Percentiles rank a stretch among this genome's conserved stretches.
These are phyloP conservation scores for Hanseniaspora taiwanica DNA, from an alignment of 805 yeast genomes.

Conservation along the genomic window DNA sequence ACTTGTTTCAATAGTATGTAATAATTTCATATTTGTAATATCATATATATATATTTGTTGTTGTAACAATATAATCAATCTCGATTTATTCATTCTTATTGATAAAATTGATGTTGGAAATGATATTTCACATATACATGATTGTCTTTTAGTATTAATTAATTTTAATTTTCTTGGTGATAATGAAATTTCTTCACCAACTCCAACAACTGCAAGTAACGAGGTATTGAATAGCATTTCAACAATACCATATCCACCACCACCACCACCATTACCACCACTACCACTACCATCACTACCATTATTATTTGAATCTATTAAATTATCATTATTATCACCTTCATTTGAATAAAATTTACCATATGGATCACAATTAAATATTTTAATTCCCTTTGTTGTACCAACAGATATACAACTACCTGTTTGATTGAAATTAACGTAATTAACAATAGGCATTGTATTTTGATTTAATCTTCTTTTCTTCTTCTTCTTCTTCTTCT, in stretches of 20 bases:
- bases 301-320: not conserved
- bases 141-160: conserved; percentile 57
- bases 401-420: conserved; percentile 61
- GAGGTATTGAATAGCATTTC: conserved; percentile 74
- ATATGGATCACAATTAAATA: conserved; percentile 59
- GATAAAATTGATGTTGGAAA: conserved; percentile 50
- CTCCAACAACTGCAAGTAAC: conserved; percentile 55
- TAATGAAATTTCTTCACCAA: conserved; percentile 51
- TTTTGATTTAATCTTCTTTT: too few relatives aligned
- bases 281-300: not conserved
- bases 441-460: conserved; percentile 22
- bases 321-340: not conserved
- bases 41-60: conserved; percentile 65
- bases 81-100: conserved; percentile 50
- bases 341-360: conserved; percentile 35
- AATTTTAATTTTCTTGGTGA: conserved; percentile 76
- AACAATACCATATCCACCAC: conserved; percentile 49
- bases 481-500: too few relatives aligned
- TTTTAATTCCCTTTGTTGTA: conserved; percentile 45
- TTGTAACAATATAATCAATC: conserved; percentile 46
- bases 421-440: conserved; percentile 62
- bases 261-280: conserved; percentile 11
- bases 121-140: conserved; percentile 56
- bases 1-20: conserved; percentile 40
- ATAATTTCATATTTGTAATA: conserved; percentile 51